Conservation (phyloP, 2,329 filamentous ascomycete genomes). For the Pyrenochaeta sp. region DNA sequence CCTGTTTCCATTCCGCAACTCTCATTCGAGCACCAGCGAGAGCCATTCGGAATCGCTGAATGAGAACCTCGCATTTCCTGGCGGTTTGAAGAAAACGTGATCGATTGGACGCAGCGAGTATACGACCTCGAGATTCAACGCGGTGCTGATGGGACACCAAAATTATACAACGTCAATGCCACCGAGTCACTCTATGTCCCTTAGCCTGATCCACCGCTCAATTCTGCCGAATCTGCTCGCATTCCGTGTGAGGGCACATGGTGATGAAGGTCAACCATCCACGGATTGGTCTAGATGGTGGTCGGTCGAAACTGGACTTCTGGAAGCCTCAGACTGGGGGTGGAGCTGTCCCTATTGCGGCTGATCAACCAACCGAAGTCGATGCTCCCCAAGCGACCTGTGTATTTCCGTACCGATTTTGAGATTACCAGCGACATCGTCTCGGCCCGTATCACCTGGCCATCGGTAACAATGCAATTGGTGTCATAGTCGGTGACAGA, state of each 20-base stretch:
- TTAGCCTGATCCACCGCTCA: slow-evolving; percentile 52
- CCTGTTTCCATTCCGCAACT: slow-evolving; percentile 50
- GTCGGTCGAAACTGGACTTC: slow-evolving; percentile 44
- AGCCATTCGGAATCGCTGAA: slow-evolving; percentile 56
- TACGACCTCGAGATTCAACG: slow-evolving; percentile 56
- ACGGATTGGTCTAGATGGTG: slow-evolving; percentile 41
- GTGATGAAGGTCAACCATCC: slow-evolving; percentile 13
- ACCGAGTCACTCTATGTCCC: slow-evolving; percentile 52
- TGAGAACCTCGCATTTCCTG: slow-evolving; percentile 56
- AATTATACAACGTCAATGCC: slow-evolving; percentile 38
- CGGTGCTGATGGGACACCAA: slow-evolving; percentile 12
- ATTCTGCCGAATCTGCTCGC: slow-evolving; percentile 33
- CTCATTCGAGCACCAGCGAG: slow-evolving; percentile 53
- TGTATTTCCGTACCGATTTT: slow-evolving; percentile 46
- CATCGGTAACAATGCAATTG: slow-evolving; percentile 49
- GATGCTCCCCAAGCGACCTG: slow-evolving; percentile 37
- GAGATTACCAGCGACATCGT: slow-evolving; percentile 4
- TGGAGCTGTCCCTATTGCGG: slow-evolving; percentile 30
- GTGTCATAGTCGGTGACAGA: slow-evolving; percentile 57
- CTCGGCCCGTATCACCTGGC: slow-evolving; percentile 40
- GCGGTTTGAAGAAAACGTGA: slow-evolving; percentile 51
- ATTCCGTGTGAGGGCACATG: slow-evolving; percentile 38
- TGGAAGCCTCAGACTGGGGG: slow-evolving; percentile 42
- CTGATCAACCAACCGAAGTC: slow-evolving; percentile 19
- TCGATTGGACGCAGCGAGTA: slow-evolving; percentile 53